Conservation (phyloP, 495 filamentous ascomycete genomes). For the Niebla homalea region DNA sequence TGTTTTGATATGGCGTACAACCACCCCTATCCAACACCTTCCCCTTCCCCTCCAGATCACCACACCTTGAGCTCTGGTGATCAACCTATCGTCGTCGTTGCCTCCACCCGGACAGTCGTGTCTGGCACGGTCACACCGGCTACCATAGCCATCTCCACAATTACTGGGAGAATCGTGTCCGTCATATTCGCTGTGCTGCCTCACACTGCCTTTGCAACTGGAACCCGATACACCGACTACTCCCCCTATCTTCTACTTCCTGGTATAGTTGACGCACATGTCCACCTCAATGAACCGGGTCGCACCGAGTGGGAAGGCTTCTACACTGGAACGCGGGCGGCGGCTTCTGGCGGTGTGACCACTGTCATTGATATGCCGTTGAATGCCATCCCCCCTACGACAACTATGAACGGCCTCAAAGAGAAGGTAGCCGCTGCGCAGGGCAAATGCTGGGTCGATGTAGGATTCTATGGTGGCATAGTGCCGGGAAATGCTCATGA, state of each 20-base stretch:
- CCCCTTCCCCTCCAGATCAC: constrained; percentile 16
- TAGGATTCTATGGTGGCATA: constrained; percentile 94
- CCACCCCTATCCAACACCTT: constrained; percentile 15
- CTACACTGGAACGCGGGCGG: constrained; percentile 81
- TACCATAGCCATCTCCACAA: constrained; percentile 66
- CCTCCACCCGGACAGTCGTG: constrained; percentile 67
- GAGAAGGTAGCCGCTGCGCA: constrained; percentile 76
- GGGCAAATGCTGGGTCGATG: constrained; percentile 95
- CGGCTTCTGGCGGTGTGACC: constrained; percentile 94
- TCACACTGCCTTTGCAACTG: constrained; percentile 52
- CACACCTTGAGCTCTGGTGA: constrained; percentile 11
- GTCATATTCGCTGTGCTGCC: constrained; percentile 64
- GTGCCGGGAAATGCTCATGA: constrained; percentile 80
- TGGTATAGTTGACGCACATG: constrained; percentile 90
- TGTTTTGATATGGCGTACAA: not conserved
- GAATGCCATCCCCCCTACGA: constrained; percentile 94
- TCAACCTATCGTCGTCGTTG: constrained; percentile 50
- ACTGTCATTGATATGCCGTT: constrained; percentile 97
- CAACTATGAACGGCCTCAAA: constrained; percentile 66
- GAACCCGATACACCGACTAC: constrained; percentile 67
- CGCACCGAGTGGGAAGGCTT: constrained; percentile 99
- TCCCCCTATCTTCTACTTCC: constrained; percentile 80
- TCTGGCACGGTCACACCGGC: constrained; percentile 54
- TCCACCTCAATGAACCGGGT: constrained; percentile 95
- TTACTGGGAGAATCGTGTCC: constrained; percentile 72